These are phyloP conservation scores for Phytophthora macrochlamydospora DNA, from an alignment of 352 stramenopile genomes.

Conservation along the genomic window DNA sequence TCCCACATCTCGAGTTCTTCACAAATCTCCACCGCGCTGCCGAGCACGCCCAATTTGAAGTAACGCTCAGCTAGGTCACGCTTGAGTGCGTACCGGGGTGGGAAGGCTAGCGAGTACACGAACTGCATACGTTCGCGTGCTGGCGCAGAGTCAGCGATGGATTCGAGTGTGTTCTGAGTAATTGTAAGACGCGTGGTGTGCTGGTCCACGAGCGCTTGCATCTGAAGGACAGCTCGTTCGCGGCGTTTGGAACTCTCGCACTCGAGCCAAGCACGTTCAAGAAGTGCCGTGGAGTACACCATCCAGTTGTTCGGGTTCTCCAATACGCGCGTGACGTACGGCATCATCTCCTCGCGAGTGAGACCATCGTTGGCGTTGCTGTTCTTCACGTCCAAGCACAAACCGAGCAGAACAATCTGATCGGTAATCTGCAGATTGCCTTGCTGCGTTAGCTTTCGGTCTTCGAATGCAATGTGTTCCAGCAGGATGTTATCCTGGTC, in stretches of 20 bases:
- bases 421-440: slow-evolving; percentile 81
- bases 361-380: slow-evolving; percentile 95
- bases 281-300: slow-evolving; percentile 94
- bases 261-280: slow-evolving; percentile 95
- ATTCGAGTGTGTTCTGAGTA: slow-evolving; percentile 82
- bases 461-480: slow-evolving; percentile 92
- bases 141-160: slow-evolving; percentile 91
- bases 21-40: slow-evolving; percentile 93
- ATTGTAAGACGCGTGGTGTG: slow-evolving; percentile 94
- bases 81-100: slow-evolving; percentile 93
- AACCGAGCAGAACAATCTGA: slow-evolving; percentile 91
- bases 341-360: slow-evolving; percentile 95
- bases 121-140: slow-evolving; percentile 91
- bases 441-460: slow-evolving; percentile 63
- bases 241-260: slow-evolving; percentile 92
- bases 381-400: slow-evolving; percentile 98
- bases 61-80: slow-evolving; percentile 94
- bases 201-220: slow-evolving; percentile 96
- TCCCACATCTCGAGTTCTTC: slow-evolving; percentile 96
- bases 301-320: slow-evolving; percentile 96
- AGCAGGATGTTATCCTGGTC: slow-evolving; percentile 91
- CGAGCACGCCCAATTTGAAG: slow-evolving; percentile 86
- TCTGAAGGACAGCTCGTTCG: slow-evolving; percentile 95
- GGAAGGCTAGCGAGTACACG: slow-evolving; percentile 93
- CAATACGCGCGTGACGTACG: slow-evolving; percentile 93